Evolutionary conservation across 2,329 filamentous ascomycete species (phyloP), one percentile per base, ranked within the genome.

Genomic region (Neurospora crassa): DNA sequence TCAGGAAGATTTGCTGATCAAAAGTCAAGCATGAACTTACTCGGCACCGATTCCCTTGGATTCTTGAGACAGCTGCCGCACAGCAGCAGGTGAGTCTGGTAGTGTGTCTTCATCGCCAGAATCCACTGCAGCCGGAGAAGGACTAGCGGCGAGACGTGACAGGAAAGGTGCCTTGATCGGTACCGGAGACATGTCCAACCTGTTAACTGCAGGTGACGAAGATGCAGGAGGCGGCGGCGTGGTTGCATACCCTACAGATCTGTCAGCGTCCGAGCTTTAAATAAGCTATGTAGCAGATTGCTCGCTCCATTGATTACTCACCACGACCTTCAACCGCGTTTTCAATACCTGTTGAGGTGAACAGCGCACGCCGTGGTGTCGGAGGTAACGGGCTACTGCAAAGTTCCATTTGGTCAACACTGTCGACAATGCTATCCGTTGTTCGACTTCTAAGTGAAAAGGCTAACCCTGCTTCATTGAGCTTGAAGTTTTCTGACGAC

Each of bases 401-500:
- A 18, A 59, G 47, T 67, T 43, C 40, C 45, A 40, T 37, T 40
- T 45, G 43, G 74, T 79, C 70, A 78, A 74, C 67, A 53, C 59
- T 37, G 34, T 5, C 29, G 40, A 37, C 11, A 7, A 69, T 18
- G 42, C 40, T 37, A 40, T 24, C 37, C 67, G 24, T 37, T n/a
- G 34, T 24, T 41, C 37, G 45, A 41, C 29, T 29, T n/a, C 40
- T 68, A 43, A 24, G 67, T 78, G 75, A 78, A 76, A 80, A 24
- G 34, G 75, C 87, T 76, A 85, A 97, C 95, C 94, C 97, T 79
- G 91, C 81, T 71, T 89, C 86, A 73, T 83, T 93, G 82, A 98
- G 92, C 79, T 95, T 92, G 80, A 98, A 97, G 84, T 98, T 99
- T 80, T 97, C 94, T 72, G 94, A 97, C 77, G 98, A 87, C 82